phyloP scores from a whole-genome alignment of 768 basidiomycete genomes.

The Cantharellus cinnabarinus region DNA sequence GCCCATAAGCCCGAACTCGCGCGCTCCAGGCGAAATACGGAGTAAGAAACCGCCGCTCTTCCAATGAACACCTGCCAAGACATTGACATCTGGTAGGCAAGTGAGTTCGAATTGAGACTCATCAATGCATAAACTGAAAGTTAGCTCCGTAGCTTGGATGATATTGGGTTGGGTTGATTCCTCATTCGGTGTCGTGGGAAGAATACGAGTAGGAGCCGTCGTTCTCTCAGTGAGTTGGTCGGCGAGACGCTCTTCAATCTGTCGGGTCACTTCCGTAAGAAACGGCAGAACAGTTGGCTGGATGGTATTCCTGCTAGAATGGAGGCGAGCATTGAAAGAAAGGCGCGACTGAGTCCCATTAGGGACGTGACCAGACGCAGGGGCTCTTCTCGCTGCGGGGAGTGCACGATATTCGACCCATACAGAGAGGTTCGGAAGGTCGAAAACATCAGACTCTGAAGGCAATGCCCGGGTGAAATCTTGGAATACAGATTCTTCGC shows the following conservation, averaged over 20 bases:
- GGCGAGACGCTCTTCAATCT: constrained; percentile 46
- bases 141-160: constrained; percentile 38
- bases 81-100: constrained; percentile 81
- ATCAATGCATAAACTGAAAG: constrained; percentile 80
- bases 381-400: constrained; percentile 22
- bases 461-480: neutral
- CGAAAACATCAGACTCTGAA: constrained; percentile 7
- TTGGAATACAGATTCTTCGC: neutral
- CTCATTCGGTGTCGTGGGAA: neutral
- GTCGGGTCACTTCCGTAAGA: constrained; percentile 50
- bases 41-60: constrained; percentile 83
- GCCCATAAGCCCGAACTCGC: constrained; percentile 54
- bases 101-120: constrained; percentile 70
- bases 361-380: constrained; percentile 15
- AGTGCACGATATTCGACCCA: constrained; percentile 66
- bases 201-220: neutral
- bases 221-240: neutral
- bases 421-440: constrained; percentile 53
- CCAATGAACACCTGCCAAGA: constrained; percentile 78
- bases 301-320: constrained; percentile 71
- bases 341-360: constrained; percentile 30
- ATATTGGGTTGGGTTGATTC: constrained; percentile 14
- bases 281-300: constrained; percentile 72
- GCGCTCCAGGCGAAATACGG: constrained; percentile 51
- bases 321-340: constrained; percentile 72